Evolutionary conservation across 371 early-diverging fungal genomes (phyloP).

Genomic region (Syncephalastrum monosporum): DNA sequence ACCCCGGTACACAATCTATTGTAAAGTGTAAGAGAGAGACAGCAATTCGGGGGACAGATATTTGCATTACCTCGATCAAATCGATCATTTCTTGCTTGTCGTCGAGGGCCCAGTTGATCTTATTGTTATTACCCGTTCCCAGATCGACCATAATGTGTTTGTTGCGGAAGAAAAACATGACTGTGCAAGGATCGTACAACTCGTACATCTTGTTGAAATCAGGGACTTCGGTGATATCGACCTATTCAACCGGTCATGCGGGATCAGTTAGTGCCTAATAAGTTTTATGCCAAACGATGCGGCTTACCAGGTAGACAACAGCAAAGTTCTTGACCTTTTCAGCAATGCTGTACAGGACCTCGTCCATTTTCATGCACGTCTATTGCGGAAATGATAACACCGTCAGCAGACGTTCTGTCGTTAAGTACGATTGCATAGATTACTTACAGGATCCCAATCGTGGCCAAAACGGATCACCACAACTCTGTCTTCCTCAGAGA

Average conservation of each 20-base stretch:
- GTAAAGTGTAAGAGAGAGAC: conserved; percentile 4
- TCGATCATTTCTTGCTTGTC: conserved; percentile 89
- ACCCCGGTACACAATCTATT: conserved; percentile 83
- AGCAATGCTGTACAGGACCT: conserved; percentile 86
- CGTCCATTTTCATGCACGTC: conserved; percentile 98
- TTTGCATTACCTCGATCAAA: conserved; percentile 65
- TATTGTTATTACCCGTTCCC: conserved; percentile 99
- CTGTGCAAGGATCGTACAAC: conserved; percentile 95
- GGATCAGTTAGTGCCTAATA: neutral
- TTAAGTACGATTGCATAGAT: neutral
- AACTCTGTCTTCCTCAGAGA: conserved; percentile 95
- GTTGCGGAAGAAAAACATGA: conserved; percentile 93
- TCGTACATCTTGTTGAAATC: conserved; percentile 98
- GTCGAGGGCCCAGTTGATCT: conserved; percentile 96
- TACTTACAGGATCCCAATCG: conserved; percentile 83
- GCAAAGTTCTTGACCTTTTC: conserved; percentile 98
- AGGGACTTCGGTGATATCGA: conserved; percentile 82
- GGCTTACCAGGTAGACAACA: conserved; percentile 82
- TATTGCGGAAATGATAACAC: neutral
- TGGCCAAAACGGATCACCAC: conserved; percentile 97
- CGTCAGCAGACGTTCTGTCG: neutral
- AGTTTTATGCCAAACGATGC: neutral
- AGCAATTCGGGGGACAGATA: neutral
- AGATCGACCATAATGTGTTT: conserved; percentile 98
- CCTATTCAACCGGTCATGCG: conserved; percentile 23